phyloP scores from a whole-genome alignment of 148 eudicot species.

The Rhododendron ferrugineum region DNA sequence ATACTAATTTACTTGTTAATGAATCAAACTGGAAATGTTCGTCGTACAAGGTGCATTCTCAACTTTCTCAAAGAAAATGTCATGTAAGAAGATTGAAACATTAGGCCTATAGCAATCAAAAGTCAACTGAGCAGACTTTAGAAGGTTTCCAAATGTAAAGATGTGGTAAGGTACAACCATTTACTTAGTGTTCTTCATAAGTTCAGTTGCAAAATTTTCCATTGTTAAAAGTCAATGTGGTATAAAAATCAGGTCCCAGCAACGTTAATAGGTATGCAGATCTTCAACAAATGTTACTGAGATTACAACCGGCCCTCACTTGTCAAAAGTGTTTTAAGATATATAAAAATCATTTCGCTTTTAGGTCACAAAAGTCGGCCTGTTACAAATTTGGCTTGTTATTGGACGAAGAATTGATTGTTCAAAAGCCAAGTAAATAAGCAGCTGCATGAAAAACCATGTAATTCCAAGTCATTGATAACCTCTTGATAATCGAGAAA shows the following conservation, averaged over 20 bases:
- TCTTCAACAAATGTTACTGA: not conserved
- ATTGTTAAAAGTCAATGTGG: not conserved
- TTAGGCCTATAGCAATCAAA: not conserved
- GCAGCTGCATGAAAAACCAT: not conserved
- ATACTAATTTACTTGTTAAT: not conserved
- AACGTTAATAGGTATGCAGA: not conserved
- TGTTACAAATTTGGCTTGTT: not conserved
- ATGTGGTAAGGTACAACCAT: not conserved
- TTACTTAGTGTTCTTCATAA: not conserved
- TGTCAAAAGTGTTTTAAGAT: not conserved
- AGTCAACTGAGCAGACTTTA: not conserved
- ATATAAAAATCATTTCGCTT: not conserved
- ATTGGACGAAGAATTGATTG: not conserved
- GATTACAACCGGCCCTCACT: not conserved
- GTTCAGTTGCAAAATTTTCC: not conserved
- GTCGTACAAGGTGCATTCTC: not conserved
- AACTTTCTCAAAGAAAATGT: not conserved
- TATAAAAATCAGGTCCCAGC: too few species aligned
- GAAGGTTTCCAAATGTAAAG: not conserved
- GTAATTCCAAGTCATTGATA: not conserved
- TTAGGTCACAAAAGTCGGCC: slow-evolving; percentile 1
- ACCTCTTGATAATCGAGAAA: not conserved
- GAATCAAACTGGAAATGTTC: not conserved
- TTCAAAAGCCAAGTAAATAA: not conserved
- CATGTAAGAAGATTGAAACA: not conserved